Evolutionary conservation across 2,329 filamentous ascomycete species (phyloP), one percentile per base, ranked within the genome.

Genomic region (Fusarium bulbicola): DNA sequence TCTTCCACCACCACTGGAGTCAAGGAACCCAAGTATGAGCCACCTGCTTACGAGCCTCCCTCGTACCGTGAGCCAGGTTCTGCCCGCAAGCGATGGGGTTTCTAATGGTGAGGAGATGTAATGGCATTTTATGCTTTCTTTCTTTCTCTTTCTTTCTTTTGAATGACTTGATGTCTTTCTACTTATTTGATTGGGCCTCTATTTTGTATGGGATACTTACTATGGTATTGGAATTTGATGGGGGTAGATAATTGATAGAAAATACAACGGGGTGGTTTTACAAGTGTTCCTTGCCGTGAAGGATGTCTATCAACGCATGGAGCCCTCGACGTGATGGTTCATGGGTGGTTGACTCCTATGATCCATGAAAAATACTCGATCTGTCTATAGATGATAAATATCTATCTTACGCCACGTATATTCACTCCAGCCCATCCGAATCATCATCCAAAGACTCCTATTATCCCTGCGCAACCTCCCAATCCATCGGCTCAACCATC

Each of bases 401-500:
- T 59, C 42, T 65, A 37, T 26, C 39, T 58, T n/a, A 12, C 21
- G n/a, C 32, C n/a, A 34, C 40, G 34, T 7, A 53, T 42, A 7
- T 30, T 30, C 24, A 40, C 36, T 39, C 28, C 32, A 49, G 7
- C 21, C 14, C 11, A 39, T 32, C 32, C 18, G 20, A n/a, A 15
- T 40, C 62, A 20, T 42, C 42, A 50, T 42, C n/a, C 36, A 37
- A 67, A 42, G 32, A 28, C 15, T 14, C 3, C 3, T n/a, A 5
- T 21, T 14, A 20, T 9, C 34, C 26, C 62, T 63, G 77, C 30
- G 68, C 70, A 40, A 75, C 74, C 73, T 83, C 81, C 81, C 80
- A 82, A 34, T 83, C 81, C 81, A 83, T 83, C 7, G 76, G 74
- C 21, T 82, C 81, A n/a, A 82, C 81, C 81, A 83, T 83, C 81